phyloP scores from a whole-genome alignment of 2,329 filamentous ascomycete species.

The Penicillium olsonii region DNA sequence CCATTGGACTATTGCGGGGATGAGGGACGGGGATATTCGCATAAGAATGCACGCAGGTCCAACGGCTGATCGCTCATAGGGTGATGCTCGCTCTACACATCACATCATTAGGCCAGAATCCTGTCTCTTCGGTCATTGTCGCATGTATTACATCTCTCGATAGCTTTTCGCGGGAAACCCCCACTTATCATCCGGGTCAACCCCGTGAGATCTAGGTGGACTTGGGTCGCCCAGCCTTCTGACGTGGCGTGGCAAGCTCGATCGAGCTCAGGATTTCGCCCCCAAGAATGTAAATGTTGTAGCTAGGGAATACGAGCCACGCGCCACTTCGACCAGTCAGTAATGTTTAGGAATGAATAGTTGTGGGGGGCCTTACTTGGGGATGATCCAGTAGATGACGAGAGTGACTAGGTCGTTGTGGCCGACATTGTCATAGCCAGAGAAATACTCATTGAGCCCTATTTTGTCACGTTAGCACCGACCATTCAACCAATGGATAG shows the following conservation, averaged over 20 bases:
- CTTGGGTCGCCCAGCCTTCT: slow-evolving; percentile 32
- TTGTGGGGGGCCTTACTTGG: slow-evolving; percentile 57
- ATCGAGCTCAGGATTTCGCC: slow-evolving; percentile 63
- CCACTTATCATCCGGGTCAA: not conserved
- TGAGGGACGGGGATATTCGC: not conserved
- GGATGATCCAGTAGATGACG: slow-evolving; percentile 63
- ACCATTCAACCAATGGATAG: not conserved
- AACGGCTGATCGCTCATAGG: too few species aligned
- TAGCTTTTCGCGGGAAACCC: not conserved
- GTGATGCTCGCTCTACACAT: not conserved
- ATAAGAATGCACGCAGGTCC: not conserved
- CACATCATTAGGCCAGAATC: too few species aligned
- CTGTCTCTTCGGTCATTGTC: not conserved
- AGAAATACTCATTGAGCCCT: slow-evolving; percentile 63
- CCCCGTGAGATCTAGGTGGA: slow-evolving; percentile 19
- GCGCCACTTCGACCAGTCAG: slow-evolving; percentile 51
- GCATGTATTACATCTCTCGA: not conserved
- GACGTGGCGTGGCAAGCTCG: slow-evolving; percentile 36
- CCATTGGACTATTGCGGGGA: not conserved
- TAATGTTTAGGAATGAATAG: not conserved
- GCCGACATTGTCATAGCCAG: slow-evolving; percentile 61
- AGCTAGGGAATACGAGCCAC: slow-evolving; percentile 65
- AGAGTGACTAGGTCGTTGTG: slow-evolving; percentile 60
- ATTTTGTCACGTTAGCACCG: slow-evolving; percentile 1
- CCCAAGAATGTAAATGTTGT: slow-evolving; percentile 63